These are phyloP conservation scores for Peltaster fructicola DNA, from an alignment of 2,329 filamentous ascomycete genomes.

Conservation along the genomic window DNA sequence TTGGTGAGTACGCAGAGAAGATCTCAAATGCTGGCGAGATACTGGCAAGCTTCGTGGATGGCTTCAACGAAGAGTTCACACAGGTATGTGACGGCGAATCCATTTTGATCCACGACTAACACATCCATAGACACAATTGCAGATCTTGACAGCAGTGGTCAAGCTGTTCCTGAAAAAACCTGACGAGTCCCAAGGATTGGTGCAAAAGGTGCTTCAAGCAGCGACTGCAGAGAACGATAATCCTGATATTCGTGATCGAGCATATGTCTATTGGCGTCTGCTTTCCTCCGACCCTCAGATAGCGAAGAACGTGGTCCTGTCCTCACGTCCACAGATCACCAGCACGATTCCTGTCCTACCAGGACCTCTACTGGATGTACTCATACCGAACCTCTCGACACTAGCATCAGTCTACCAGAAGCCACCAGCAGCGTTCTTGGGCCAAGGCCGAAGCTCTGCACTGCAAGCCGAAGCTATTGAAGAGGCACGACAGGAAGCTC, in stretches of 20 bases:
- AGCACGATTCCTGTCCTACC: conserved; percentile 87
- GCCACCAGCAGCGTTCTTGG: conserved; percentile 92
- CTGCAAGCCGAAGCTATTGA: conserved; percentile 92
- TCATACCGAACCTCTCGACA: conserved; percentile 84
- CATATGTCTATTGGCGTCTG: conserved; percentile 96
- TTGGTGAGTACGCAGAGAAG: conserved; percentile 97
- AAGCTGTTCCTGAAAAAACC: conserved; percentile 97
- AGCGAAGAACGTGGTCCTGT: conserved; percentile 83
- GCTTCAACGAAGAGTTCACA: conserved; percentile 90
- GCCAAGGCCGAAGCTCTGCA: conserved; percentile 82
- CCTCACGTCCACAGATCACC: conserved; percentile 83
- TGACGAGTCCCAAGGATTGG: conserved; percentile 71
- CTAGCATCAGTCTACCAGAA: conserved; percentile 97
- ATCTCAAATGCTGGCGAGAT: conserved; percentile 98
- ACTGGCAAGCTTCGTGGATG: conserved; percentile 74
- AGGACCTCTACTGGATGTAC: conserved; percentile 63
- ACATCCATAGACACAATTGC: conserved; percentile 65
- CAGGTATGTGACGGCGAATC: conserved; percentile 41
- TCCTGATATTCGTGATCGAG: conserved; percentile 88
- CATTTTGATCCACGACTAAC: conserved; percentile 3
- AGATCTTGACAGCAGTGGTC: conserved; percentile 91
- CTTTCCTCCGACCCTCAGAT: conserved; percentile 81
- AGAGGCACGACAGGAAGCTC: conserved; percentile 80
- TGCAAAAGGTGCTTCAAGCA: conserved; percentile 84
- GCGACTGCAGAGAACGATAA: conserved; percentile 95